Evolutionary conservation across 208 protist species (phyloP), one percentile per base, ranked within the genome.

Genomic region (Borovskyia barvae): DNA sequence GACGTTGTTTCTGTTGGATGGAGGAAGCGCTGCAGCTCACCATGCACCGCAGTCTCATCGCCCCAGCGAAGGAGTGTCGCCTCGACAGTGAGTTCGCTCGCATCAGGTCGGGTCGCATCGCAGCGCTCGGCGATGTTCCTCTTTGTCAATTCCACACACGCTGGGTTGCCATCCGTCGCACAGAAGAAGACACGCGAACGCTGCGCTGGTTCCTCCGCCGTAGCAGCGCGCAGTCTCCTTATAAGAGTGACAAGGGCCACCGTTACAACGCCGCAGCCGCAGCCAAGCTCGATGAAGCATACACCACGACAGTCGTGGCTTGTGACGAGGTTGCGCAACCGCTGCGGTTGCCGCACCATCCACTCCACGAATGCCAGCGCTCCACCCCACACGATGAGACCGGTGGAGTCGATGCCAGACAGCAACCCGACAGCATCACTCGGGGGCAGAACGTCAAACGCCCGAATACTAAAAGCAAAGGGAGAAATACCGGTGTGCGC

Each of bases 321-420:
- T 12, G 9, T 0, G 4, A 49, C 5, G 15, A 49, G 35, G 15
- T 15, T 28, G 24, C 24, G 24, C 12, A 66, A 48, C n/a, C 22
- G 20, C 0, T 46, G 19, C 5, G 35, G 35, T 1, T 58, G 22
- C 14, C 33, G 52, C 14, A 59, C 30, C 1, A 76, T 47, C 72
- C 72, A 83, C 49, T 78, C 66, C 20, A 79, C 12, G 42, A 83
- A 48, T 19, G 58, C 66, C 8, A 83, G 37, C 1, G 72, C 63
- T 2, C 76, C 72, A 26, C 50, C 37, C 68, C 71, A 78, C 5
- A 83, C 66, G 11, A 72, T 70, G 15, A 75, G 67, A 8, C 76
- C 76, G 6, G 72, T 83, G 7, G 62, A 39, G 62, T 79, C 72
- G 45, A 50, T 12, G 4, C 66, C 66, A 8, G 35, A 57, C 15